Evolutionary conservation across 2,329 filamentous ascomycete species (phyloP).

Genomic region (Paecilomyces niveus): DNA sequence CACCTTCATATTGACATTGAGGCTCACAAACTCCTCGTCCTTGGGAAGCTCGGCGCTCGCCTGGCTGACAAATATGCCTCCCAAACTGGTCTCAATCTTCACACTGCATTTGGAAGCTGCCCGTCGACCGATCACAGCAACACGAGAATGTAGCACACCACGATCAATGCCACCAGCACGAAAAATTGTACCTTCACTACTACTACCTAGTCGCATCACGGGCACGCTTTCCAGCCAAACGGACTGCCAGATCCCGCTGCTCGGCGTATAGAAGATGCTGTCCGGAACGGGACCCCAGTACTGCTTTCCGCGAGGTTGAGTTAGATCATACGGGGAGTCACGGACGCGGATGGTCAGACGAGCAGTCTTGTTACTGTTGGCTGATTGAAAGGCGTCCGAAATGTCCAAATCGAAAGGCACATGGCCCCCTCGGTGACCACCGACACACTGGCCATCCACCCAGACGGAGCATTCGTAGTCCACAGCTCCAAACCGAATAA

Average conservation of each 20-base stretch:
- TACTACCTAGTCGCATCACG: conserved; percentile 46
- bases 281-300: conserved; percentile 48
- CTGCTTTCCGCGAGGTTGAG: conserved; percentile 62
- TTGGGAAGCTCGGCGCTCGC: conserved; percentile 38
- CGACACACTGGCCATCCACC: conserved; percentile 47
- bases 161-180: conserved; percentile 49
- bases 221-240: conserved; percentile 58
- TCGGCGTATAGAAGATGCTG: conserved; percentile 65
- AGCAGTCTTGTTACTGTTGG: conserved; percentile 14
- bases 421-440: conserved; percentile 53
- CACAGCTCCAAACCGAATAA: conserved; percentile 45
- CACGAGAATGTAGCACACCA: conserved; percentile 43
- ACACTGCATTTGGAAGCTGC: conserved; percentile 35
- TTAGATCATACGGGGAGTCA: conserved; percentile 58
- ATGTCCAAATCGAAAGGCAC: conserved; percentile 56
- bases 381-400: conserved; percentile 26
- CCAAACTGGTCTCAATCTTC: conserved; percentile 49
- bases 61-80: conserved; percentile 42
- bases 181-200: conserved; percentile 56
- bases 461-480: conserved; percentile 49
- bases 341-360: conserved; percentile 52
- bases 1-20: conserved; percentile 46
- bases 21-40: conserved; percentile 42
- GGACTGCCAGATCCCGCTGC: conserved; percentile 67
- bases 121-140: conserved; percentile 40